These are phyloP conservation scores for Raffaelea ambrosiae DNA, from an alignment of 2,329 filamentous ascomycete genomes.

Conservation along the genomic window DNA sequence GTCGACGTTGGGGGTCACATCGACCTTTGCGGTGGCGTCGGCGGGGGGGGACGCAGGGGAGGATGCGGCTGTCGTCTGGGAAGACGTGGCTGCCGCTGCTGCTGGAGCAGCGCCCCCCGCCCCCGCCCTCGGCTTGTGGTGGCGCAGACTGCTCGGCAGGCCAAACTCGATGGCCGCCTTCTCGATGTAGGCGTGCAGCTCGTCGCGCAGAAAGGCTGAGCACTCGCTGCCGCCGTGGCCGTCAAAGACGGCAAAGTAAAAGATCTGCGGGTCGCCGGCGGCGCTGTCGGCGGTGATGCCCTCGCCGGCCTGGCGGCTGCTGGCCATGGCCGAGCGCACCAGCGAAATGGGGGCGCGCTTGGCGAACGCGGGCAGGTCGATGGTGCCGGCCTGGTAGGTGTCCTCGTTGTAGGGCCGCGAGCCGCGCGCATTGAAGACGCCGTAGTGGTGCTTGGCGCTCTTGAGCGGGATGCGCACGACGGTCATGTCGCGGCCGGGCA, in stretches of 20 bases:
- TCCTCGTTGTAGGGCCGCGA: conserved; percentile 89
- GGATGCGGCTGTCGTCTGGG: not conserved
- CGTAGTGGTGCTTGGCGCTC: conserved; percentile 94
- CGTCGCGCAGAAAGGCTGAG: conserved; percentile 74
- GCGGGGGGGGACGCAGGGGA: no score
- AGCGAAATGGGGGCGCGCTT: conserved; percentile 65
- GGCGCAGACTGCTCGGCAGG: conserved; percentile 64
- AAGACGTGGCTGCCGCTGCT: not conserved
- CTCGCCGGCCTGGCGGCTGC: conserved; percentile 44
- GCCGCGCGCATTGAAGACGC: conserved; percentile 68
- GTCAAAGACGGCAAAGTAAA: conserved; percentile 96
- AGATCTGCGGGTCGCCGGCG: conserved; percentile 80
- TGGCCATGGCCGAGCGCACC: conserved; percentile 33
- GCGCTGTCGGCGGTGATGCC: conserved; percentile 66
- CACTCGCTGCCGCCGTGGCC: conserved; percentile 89
- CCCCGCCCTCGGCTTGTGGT: conserved; percentile 6
- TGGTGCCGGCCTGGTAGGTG: conserved; percentile 85
- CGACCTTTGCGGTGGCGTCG: not conserved
- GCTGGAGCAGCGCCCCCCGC: not conserved
- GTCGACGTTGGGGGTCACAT: not conserved
- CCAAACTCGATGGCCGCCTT: conserved; percentile 68
- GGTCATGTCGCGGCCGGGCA: conserved; percentile 62
- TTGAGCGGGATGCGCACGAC: conserved; percentile 90
- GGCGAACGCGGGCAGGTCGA: conserved; percentile 87
- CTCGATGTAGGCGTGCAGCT: conserved; percentile 84